Evolutionary conservation across 2,329 filamentous ascomycete genomes (phyloP).

Genomic region (Escovopsis sp.): DNA sequence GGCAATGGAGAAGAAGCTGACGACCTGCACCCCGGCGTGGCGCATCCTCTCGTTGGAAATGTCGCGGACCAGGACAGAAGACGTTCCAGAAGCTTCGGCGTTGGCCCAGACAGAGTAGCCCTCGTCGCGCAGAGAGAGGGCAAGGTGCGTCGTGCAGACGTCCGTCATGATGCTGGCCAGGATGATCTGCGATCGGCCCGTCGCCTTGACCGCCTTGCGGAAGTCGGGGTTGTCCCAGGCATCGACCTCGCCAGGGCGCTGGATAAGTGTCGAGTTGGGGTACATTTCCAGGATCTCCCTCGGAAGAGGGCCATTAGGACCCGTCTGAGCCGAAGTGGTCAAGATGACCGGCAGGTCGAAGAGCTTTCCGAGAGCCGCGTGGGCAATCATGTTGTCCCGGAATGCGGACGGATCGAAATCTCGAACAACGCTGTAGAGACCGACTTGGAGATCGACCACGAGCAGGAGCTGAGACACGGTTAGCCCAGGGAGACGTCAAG

Average conservation of each 20-base stretch:
- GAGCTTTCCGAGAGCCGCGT: slow-evolving; percentile 44
- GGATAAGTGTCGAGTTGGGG: slow-evolving; percentile 49
- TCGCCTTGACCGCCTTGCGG: slow-evolving; percentile 46
- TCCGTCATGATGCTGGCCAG: slow-evolving; percentile 60
- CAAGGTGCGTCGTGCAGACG: slow-evolving; percentile 61
- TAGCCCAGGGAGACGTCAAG: too few species aligned
- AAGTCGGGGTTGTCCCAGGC: slow-evolving; percentile 65
- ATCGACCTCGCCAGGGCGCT: slow-evolving; percentile 57
- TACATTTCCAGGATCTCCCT: slow-evolving; percentile 31
- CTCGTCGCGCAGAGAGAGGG: slow-evolving; percentile 53
- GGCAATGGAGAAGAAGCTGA: slow-evolving; percentile 47
- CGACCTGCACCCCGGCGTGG: slow-evolving; percentile 48
- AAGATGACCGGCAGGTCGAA: slow-evolving; percentile 57
- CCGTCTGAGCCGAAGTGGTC: slow-evolving; percentile 51
- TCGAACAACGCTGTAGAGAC: slow-evolving; percentile 31
- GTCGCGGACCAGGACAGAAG: slow-evolving; percentile 28
- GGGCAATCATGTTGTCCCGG: slow-evolving; percentile 52
- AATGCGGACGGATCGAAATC: slow-evolving; percentile 54
- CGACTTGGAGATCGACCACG: slow-evolving; percentile 24
- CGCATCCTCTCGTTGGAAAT: slow-evolving; percentile 54
- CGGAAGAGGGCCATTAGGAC: slow-evolving; percentile 57
- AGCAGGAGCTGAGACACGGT: slow-evolving; percentile 15
- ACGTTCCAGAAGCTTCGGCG: slow-evolving; percentile 56
- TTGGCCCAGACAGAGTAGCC: slow-evolving; percentile 65
- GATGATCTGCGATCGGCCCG: slow-evolving; percentile 55